A percentile compares a stretch with the other conserved stretches of the same genome.
These are phyloP conservation scores for Coniophora puteana DNA, from an alignment of 1,284 basidiomycete genomes.

Conservation along the genomic window DNA sequence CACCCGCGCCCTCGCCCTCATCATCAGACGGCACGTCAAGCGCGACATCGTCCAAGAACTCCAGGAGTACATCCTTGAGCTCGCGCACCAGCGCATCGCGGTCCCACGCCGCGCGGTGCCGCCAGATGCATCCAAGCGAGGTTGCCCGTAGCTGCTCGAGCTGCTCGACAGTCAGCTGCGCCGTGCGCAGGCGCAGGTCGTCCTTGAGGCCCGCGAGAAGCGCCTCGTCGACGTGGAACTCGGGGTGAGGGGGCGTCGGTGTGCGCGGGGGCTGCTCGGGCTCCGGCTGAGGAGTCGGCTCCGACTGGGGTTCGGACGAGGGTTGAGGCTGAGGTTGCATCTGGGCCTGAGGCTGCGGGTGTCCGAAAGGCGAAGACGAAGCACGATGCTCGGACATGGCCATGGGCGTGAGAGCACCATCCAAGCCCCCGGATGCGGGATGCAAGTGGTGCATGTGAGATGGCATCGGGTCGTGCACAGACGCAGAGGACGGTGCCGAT, in stretches of 20 bases:
- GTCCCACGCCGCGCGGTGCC: slow-evolving; percentile 80
- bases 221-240: slow-evolving; percentile 56
- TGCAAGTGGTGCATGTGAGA: too few species aligned
- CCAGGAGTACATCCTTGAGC: slow-evolving; percentile 49
- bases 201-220: slow-evolving; percentile 43
- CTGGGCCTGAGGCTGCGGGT: too few species aligned
- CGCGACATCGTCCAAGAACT: slow-evolving; percentile 58
- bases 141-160: slow-evolving; percentile 91
- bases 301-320: slow-evolving; percentile 15
- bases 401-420: too few species aligned
- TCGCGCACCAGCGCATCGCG: slow-evolving; percentile 62
- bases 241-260: slow-evolving; percentile 62
- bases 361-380: too few species aligned
- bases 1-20: too few species aligned
- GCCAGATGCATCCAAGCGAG: slow-evolving; percentile 80
- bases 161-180: slow-evolving; percentile 74
- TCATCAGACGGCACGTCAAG: slow-evolving; percentile 22
- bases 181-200: slow-evolving; percentile 51
- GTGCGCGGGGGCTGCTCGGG: slow-evolving; percentile 51
- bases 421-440: too few species aligned
- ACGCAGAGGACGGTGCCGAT: too few species aligned
- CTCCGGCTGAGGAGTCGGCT: slow-evolving; percentile 29
- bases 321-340: slow-evolving; percentile 8
- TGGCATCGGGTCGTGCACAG: not conserved
- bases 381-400: too few species aligned